These are phyloP conservation scores for Dendrobium huoshanense DNA, from an alignment of 106 monocot genomes.

Conservation along the genomic window DNA sequence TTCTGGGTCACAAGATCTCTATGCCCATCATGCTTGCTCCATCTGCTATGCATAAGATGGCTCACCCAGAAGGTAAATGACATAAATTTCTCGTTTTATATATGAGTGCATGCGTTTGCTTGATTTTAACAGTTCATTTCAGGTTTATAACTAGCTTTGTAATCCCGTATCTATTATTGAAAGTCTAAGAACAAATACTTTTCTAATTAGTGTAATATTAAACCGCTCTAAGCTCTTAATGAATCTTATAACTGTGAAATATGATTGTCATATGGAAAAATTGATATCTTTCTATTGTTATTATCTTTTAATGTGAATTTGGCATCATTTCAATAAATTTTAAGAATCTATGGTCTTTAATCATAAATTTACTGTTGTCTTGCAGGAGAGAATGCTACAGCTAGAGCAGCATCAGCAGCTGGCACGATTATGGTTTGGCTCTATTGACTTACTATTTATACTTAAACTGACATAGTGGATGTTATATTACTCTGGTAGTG, in stretches of 20 bases:
- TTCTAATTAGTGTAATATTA: not conserved
- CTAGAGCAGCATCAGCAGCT: constrained; percentile 72
- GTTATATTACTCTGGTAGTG: not conserved
- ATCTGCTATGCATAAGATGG: constrained; percentile 82
- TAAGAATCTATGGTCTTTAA: not conserved
- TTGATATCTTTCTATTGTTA: not conserved
- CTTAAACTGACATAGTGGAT: not conserved
- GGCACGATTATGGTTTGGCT: constrained; percentile 68
- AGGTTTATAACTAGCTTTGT: not conserved
- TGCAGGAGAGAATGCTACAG: constrained; percentile 75
- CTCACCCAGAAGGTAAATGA: constrained; percentile 69
- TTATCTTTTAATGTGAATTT: not conserved
- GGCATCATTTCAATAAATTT: not conserved
- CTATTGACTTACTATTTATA: not conserved
- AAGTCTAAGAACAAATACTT: not conserved
- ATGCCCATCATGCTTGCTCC: constrained; percentile 96
- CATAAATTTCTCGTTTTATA: not conserved
- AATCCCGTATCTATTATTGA: not conserved
- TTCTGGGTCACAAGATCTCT: constrained; percentile 79
- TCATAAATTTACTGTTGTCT: not conserved
- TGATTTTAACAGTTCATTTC: not conserved
- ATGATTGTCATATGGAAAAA: not conserved
- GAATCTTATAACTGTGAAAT: not conserved
- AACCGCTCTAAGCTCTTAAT: not conserved
- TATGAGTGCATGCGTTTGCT: not conserved